Conservation (phyloP, 768 basidiomycete genomes). For the Boletus bicolor region DNA sequence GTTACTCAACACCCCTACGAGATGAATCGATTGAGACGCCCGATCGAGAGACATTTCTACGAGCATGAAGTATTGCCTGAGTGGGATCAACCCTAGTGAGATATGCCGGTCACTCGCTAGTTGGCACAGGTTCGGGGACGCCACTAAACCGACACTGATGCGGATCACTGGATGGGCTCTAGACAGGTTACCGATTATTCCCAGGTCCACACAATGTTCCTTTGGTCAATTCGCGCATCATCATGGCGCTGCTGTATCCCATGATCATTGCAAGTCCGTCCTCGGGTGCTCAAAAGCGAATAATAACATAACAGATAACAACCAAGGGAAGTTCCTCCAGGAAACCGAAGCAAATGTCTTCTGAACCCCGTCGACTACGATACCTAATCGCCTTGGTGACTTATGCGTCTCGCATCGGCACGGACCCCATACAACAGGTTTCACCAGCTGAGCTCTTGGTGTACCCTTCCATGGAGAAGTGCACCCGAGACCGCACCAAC, state of each 20-base stretch:
- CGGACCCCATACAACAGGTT: not conserved
- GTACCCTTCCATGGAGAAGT: slow-evolving; percentile 5
- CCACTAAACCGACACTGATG: not conserved
- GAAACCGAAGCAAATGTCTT: not conserved
- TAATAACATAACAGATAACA: not conserved
- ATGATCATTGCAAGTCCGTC: not conserved
- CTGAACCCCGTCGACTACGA: not conserved
- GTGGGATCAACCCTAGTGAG: not conserved
- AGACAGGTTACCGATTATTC: not conserved
- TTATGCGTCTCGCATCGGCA: not conserved
- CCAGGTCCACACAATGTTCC: not conserved
- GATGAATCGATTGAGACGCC: too few relatives aligned
- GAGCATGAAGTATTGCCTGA: not conserved
- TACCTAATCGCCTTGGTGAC: not conserved
- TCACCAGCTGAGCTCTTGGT: slow-evolving; percentile 10
- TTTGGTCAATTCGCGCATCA: too few relatives aligned
- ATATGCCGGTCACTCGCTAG: not conserved
- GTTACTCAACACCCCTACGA: not conserved
- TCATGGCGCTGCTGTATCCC: too few relatives aligned
- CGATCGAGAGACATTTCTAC: not conserved
- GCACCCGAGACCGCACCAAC: not conserved
- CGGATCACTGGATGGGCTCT: too few relatives aligned
- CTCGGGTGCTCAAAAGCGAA: not conserved
- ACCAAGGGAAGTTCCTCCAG: not conserved
- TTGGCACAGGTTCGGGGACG: not conserved